A percentile compares a stretch with the other conserved stretches of the same genome.
These are phyloP conservation scores for Dipteronia dyeriana DNA, from an alignment of 345 rosid genomes.

Conservation along the genomic window DNA sequence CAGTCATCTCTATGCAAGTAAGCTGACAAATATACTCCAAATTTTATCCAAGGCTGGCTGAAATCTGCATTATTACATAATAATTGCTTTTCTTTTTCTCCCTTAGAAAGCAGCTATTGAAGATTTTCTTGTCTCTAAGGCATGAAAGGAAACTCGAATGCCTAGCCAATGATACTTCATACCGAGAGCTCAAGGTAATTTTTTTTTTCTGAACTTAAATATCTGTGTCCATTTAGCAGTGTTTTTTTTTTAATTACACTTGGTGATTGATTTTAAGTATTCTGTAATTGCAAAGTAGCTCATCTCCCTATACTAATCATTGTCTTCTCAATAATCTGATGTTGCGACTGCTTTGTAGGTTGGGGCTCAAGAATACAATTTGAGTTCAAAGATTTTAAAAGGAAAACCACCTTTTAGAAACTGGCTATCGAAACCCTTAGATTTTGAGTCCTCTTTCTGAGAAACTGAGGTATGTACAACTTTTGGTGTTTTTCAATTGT, in stretches of 20 bases:
- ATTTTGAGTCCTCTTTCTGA: slow-evolving; percentile 46
- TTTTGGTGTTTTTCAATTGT: background rate
- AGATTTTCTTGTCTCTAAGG: slow-evolving; percentile 46
- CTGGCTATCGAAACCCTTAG: slow-evolving; percentile 49
- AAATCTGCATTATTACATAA: background rate
- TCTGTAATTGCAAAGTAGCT: background rate
- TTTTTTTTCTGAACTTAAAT: slow-evolving; percentile 13
- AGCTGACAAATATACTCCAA: slow-evolving; percentile 27
- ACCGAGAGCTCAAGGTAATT: slow-evolving; percentile 81
- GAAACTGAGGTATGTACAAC: slow-evolving; percentile 19
- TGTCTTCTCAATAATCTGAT: slow-evolving; percentile 3
- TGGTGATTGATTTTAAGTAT: background rate
- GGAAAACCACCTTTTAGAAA: slow-evolving; percentile 40
- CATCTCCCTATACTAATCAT: too few species aligned
- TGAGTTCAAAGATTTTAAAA: slow-evolving; percentile 43
- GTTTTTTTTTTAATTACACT: background rate
- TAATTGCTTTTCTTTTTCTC: slow-evolving; percentile 4
- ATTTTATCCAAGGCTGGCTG: background rate
- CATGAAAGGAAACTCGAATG: slow-evolving; percentile 29
- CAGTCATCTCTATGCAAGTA: slow-evolving; percentile 90
- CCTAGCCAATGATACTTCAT: slow-evolving; percentile 36
- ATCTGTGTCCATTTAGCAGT: background rate
- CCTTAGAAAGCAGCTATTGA: slow-evolving; percentile 59
- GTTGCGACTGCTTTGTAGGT: slow-evolving; percentile 47
- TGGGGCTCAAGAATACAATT: slow-evolving; percentile 49